Evolutionary conservation across 768 basidiomycete genomes (phyloP).

Genomic region (Mycena rosella): DNA sequence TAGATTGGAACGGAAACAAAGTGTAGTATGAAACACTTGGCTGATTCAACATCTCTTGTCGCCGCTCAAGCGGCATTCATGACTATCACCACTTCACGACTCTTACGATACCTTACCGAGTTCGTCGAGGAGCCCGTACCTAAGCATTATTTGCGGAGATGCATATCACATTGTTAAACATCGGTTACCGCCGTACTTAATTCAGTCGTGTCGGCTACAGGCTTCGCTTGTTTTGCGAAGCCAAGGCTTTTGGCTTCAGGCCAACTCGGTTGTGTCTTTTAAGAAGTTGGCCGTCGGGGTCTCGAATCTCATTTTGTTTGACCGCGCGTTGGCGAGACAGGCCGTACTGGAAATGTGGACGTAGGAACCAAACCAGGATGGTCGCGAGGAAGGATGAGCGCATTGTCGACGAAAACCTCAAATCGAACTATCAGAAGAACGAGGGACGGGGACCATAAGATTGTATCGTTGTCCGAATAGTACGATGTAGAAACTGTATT

Average conservation of each 20-base stretch:
- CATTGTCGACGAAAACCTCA: neutral
- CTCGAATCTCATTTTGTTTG: too few species aligned
- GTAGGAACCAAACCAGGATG: neutral
- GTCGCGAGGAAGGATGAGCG: too few species aligned
- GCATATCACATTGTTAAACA: too few species aligned
- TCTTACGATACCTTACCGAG: too few species aligned
- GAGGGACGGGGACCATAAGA: slow-evolving; percentile 2
- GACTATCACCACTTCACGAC: neutral
- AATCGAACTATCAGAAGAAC: neutral
- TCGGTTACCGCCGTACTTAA: too few species aligned
- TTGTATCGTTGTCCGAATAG: slow-evolving; percentile 7
- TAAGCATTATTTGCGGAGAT: too few species aligned
- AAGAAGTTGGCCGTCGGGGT: too few species aligned
- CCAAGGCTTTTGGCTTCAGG: too few species aligned
- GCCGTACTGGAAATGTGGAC: slow-evolving; percentile 1
- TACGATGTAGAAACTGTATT: neutral
- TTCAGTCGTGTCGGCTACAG: too few species aligned
- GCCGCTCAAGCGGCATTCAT: slow-evolving; percentile 9
- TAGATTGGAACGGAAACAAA: slow-evolving; percentile 3
- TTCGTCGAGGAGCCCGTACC: too few species aligned
- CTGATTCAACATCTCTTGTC: slow-evolving; percentile 4
- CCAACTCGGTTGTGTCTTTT: too few species aligned
- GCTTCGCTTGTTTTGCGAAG: too few species aligned
- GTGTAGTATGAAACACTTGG: slow-evolving; percentile 5
- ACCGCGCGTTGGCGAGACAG: neutral